phyloP scores from a whole-genome alignment of 768 basidiomycete genomes.

The Glaciozyma antarctica region DNA sequence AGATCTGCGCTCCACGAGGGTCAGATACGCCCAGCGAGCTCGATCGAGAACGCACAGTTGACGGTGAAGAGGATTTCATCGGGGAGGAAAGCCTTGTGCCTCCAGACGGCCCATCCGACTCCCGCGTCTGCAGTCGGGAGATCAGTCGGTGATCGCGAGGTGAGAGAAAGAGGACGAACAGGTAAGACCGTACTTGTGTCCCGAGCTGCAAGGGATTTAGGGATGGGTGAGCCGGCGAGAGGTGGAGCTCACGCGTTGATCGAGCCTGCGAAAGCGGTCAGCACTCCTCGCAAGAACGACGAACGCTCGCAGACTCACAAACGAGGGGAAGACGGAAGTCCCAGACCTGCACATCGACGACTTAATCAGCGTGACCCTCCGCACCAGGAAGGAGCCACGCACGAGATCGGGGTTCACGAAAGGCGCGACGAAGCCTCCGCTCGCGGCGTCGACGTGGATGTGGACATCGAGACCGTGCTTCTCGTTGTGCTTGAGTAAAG shows the following conservation, averaged over 20 bases:
- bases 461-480: conserved; percentile 35
- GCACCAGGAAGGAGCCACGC: background rate
- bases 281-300: too few relatives aligned
- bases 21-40: background rate
- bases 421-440: conserved; percentile 33
- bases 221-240: too few relatives aligned
- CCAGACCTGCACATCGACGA: conserved; percentile 26
- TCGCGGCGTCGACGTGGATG: conserved; percentile 36
- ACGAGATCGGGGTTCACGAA: conserved; percentile 35
- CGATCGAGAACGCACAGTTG: conserved; percentile 5
- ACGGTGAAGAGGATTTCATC: conserved; percentile 39
- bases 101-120: conserved; percentile 38
- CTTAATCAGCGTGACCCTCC: too few relatives aligned
- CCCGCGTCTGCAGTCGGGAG: conserved; percentile 21
- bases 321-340: conserved; percentile 39
- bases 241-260: conserved; percentile 35
- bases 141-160: too few relatives aligned
- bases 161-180: background rate
- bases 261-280: conserved; percentile 3
- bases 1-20: background rate
- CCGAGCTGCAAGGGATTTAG: conserved; percentile 14
- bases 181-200: conserved; percentile 33
- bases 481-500: conserved; percentile 35
- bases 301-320: conserved; percentile 1
- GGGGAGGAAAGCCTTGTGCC: conserved; percentile 37